Evolutionary conservation across 2,329 filamentous ascomycete genomes (phyloP).

Genomic region (Fusarium globosum): DNA sequence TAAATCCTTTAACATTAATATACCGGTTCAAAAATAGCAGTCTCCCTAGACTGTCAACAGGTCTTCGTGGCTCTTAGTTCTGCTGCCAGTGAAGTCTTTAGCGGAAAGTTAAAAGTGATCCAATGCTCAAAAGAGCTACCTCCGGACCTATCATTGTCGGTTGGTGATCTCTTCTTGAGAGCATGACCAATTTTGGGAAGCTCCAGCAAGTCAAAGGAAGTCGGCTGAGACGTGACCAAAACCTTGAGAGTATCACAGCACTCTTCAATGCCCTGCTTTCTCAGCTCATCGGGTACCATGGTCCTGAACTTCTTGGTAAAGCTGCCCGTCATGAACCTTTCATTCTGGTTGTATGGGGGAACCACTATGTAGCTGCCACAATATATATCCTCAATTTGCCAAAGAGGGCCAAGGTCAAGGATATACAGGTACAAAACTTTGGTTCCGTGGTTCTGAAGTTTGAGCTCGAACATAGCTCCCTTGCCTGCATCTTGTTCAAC

Average conservation of each 20-base stretch:
- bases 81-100: neutral
- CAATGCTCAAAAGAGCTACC: neutral
- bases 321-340: neutral
- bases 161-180: neutral
- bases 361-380: neutral
- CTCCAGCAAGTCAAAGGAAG: slow-evolving; percentile 19
- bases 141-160: neutral
- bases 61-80: rapidly evolving
- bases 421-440: slow-evolving; percentile 1
- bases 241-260: slow-evolving; percentile 26
- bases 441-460: neutral
- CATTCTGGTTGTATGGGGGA: neutral
- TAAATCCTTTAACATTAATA: neutral
- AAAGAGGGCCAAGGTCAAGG: neutral
- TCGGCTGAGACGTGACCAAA: slow-evolving; percentile 24
- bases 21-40: rapidly evolving
- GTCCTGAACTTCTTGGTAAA: slow-evolving; percentile 15
- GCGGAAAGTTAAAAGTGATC: neutral
- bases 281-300: neutral
- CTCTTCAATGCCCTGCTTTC: neutral
- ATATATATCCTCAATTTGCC: neutral
- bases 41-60: rapidly evolving
- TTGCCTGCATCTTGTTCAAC: neutral
- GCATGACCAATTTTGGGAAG: slow-evolving; percentile 5
- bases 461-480: neutral